Percentiles rank a stretch among this genome's conserved stretches.
These are phyloP conservation scores for Paraphoma sp. DNA, from an alignment of 2,329 filamentous ascomycete species.

Conservation along the genomic window DNA sequence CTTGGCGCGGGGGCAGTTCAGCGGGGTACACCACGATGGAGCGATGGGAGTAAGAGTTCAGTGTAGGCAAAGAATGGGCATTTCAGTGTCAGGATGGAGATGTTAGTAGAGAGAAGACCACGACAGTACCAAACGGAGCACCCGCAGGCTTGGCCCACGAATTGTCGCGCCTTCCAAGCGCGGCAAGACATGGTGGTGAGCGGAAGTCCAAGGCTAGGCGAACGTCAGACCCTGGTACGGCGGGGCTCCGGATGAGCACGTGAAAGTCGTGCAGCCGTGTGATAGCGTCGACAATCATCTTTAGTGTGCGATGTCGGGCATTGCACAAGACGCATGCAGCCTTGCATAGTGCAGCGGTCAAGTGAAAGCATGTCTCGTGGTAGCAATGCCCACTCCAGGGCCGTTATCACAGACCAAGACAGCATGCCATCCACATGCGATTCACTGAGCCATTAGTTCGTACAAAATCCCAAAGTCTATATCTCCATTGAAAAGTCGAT, in stretches of 20 bases:
- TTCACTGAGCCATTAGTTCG: slow-evolving; percentile 10
- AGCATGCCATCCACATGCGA: too few relatives aligned
- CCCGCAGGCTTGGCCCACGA: slow-evolving; percentile 29
- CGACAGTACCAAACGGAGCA: slow-evolving; percentile 17
- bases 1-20: slow-evolving; percentile 39
- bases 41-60: not conserved
- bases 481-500: slow-evolving; percentile 19
- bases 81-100: not conserved
- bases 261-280: not conserved
- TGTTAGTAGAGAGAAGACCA: slow-evolving; percentile 3
- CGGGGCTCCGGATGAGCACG: slow-evolving; percentile 7
- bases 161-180: slow-evolving; percentile 22
- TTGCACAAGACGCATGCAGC: not conserved
- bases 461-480: slow-evolving; percentile 15
- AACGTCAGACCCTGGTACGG: slow-evolving; percentile 11
- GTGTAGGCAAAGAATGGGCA: not conserved
- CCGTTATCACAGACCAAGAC: too few relatives aligned
- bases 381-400: too few relatives aligned
- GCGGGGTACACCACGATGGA: slow-evolving; percentile 13
- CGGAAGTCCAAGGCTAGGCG: not conserved
- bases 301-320: not conserved
- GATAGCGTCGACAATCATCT: too few relatives aligned
- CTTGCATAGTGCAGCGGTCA: too few relatives aligned
- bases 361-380: too few relatives aligned
- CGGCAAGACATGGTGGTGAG: slow-evolving; percentile 12